Percentiles rank a stretch among this genome's conserved stretches.
Conservation (phyloP, 1,284 basidiomycete genomes). For the Phylloporus sp. region DNA sequence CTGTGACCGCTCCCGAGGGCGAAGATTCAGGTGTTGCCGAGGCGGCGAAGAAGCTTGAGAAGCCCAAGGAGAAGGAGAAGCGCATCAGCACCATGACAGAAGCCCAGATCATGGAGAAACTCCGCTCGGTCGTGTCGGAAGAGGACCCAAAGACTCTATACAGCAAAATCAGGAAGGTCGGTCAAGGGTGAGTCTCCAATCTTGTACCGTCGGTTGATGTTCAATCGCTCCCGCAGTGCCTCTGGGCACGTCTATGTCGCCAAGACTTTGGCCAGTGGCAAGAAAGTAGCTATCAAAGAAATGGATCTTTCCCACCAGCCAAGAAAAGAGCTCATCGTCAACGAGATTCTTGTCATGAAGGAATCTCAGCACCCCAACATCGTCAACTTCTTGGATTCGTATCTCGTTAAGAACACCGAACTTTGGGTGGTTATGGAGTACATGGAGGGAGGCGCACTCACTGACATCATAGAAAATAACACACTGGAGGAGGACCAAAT, state of each 20-base stretch:
- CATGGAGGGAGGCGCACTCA: slow-evolving; percentile 98
- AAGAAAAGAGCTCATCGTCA: slow-evolving; percentile 96
- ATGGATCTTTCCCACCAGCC: slow-evolving; percentile 98
- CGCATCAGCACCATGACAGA: slow-evolving; percentile 97
- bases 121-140: slow-evolving; percentile 85
- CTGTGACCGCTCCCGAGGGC: slow-evolving; percentile 48
- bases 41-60: slow-evolving; percentile 64
- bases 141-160: slow-evolving; percentile 92
- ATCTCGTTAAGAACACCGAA: slow-evolving; percentile 88
- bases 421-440: slow-evolving; percentile 99
- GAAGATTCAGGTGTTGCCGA: slow-evolving; percentile 62
- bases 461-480: slow-evolving; percentile 98
- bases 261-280: slow-evolving; percentile 85
- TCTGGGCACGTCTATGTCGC: slow-evolving; percentile 99
- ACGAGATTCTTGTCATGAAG: slow-evolving; percentile 99
- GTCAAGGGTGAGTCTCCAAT: slow-evolving; percentile 75
- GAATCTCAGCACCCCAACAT: slow-evolving; percentile 99
- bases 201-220: slow-evolving; percentile 1
- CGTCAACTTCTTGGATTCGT: slow-evolving; percentile 96
- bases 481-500: slow-evolving; percentile 97
- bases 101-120: slow-evolving; percentile 98
- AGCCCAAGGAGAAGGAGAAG: slow-evolving; percentile 68
- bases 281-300: slow-evolving; percentile 98
- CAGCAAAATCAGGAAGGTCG: slow-evolving; percentile 98
- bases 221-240: slow-evolving; percentile 66